Conservation (phyloP, 495 filamentous ascomycete species). For the Pseudevernia furfuracea region DNA sequence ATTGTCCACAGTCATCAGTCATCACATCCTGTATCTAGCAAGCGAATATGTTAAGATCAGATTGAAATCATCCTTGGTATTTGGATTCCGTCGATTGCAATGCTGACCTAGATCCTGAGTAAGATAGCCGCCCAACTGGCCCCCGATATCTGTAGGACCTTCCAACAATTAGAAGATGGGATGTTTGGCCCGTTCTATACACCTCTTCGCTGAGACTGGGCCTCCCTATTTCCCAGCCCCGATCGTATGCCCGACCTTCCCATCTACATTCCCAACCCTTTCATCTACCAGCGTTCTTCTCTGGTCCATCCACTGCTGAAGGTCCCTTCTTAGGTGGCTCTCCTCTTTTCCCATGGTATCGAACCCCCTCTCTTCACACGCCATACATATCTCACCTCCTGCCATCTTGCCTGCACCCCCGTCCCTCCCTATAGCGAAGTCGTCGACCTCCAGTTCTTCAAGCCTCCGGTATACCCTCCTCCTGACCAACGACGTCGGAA, state of each 20-base stretch:
- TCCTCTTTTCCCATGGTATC: slow-evolving; percentile 21
- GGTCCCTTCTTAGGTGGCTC: slow-evolving; percentile 11
- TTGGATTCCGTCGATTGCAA: not conserved
- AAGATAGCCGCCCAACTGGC: not conserved
- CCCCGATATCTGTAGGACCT: not conserved
- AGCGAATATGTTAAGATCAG: not conserved
- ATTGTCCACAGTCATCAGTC: not conserved
- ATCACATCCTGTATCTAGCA: not conserved
- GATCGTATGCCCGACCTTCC: not conserved
- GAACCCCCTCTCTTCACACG: slow-evolving; percentile 23
- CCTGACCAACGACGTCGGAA: slow-evolving; percentile 33
- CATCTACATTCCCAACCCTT: not conserved
- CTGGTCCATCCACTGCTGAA: slow-evolving; percentile 11
- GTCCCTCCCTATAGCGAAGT: slow-evolving; percentile 45
- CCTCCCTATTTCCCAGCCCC: not conserved
- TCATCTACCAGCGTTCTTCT: not conserved
- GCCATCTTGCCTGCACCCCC: slow-evolving; percentile 47
- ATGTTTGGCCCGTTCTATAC: too few species aligned
- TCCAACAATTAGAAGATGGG: not conserved
- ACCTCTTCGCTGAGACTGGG: not conserved
- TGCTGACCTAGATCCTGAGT: not conserved
- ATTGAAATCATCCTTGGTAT: not conserved
- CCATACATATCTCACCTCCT: slow-evolving; percentile 41
- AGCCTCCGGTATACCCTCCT: slow-evolving; percentile 37
- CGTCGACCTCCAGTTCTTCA: slow-evolving; percentile 52